phyloP scores from a whole-genome alignment of 257 asterid genomes.

The Phtheirospermum japonicum region DNA sequence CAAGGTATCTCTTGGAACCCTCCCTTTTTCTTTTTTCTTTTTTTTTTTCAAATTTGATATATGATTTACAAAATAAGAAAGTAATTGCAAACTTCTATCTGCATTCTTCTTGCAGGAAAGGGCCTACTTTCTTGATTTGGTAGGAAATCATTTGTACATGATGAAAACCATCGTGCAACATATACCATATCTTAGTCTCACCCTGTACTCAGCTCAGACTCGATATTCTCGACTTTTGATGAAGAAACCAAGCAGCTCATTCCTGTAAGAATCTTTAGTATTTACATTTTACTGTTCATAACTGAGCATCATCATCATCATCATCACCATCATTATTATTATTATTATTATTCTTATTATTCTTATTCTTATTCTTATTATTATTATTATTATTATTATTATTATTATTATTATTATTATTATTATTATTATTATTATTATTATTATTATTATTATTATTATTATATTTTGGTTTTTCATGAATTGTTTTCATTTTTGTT shows the following conservation, averaged over 20 bases:
- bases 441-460: too few species aligned
- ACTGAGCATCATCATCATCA: too few species aligned
- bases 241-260: too few species aligned
- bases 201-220: constrained; percentile 48
- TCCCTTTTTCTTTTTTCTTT: too few species aligned
- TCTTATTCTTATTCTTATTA: too few species aligned
- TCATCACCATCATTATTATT: background rate
- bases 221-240: constrained; percentile 79
- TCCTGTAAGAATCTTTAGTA: too few species aligned
- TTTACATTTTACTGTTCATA: constrained; percentile 17
- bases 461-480: constrained; percentile 24
- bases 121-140: constrained; percentile 51
- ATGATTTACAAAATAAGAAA: background rate
- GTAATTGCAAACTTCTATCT: too few species aligned
- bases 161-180: too few species aligned
- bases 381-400: too few species aligned
- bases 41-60: background rate
- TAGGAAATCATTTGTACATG: constrained; percentile 49
- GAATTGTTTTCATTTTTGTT: too few species aligned
- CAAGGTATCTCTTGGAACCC: constrained; percentile 51
- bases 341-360: background rate
- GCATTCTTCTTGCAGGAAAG: constrained; percentile 51
- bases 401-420: too few species aligned
- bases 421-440: too few species aligned
- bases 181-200: constrained; percentile 48